These are phyloP conservation scores for Acacia confusa DNA, from an alignment of 306 rosid genomes.

Conservation along the genomic window DNA sequence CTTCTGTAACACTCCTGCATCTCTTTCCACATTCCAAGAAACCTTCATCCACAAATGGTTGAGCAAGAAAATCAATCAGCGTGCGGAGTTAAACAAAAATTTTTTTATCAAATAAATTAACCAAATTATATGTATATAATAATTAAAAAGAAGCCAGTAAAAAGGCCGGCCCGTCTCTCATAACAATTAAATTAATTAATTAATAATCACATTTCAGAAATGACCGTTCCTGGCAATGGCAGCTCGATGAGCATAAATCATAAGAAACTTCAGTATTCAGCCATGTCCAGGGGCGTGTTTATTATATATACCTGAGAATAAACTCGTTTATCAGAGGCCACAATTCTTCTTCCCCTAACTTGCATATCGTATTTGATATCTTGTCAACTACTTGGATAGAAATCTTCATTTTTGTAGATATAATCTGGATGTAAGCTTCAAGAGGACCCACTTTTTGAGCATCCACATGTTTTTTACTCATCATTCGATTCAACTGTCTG, in stretches of 20 bases:
- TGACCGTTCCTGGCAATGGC: neutral
- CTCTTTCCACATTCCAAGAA: constrained; percentile 73
- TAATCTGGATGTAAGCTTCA: constrained; percentile 38
- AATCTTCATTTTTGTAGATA: constrained; percentile 63
- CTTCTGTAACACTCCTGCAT: constrained; percentile 71
- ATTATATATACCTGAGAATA: constrained; percentile 62
- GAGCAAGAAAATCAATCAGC: neutral
- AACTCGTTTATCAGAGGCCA: constrained; percentile 66
- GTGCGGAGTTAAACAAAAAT: too few species aligned
- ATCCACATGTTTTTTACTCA: constrained; percentile 46
- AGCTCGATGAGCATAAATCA: neutral
- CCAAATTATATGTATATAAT: neutral
- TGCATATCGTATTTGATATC: constrained; percentile 62
- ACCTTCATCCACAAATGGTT: constrained; percentile 36
- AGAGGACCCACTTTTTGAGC: constrained; percentile 48
- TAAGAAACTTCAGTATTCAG: too few species aligned
- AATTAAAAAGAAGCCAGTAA: neutral
- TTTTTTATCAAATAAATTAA: neutral
- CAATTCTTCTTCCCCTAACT: constrained; percentile 75
- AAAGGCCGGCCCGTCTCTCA: too few species aligned
- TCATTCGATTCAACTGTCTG: constrained; percentile 53
- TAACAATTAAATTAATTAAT: too few species aligned
- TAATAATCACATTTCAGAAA: neutral
- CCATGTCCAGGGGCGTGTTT: too few species aligned
- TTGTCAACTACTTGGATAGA: constrained; percentile 82